Evolutionary conservation across 257 asterid species (phyloP).

Genomic region (Parsonsia alboflavescens): DNA sequence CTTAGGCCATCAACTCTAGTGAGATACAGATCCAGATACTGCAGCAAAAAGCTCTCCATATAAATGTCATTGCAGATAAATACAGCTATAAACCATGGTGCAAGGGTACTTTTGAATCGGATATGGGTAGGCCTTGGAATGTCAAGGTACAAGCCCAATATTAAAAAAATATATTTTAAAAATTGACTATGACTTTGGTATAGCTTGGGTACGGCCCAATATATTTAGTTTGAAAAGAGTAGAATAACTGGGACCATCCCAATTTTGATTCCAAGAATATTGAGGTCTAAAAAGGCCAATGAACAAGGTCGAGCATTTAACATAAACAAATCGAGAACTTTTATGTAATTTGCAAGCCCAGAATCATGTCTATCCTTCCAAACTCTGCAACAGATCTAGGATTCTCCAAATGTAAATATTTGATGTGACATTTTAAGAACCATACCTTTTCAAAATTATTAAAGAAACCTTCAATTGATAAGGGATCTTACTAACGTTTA

Average conservation of each 20-base stretch:
- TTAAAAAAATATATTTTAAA: no score
- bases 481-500: not conserved
- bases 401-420: not conserved
- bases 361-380: not conserved
- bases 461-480: not conserved
- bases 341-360: not conserved
- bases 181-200: no score
- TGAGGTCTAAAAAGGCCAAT: not conserved
- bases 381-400: not conserved
- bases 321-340: not conserved
- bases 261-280: not conserved
- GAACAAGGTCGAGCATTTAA: not conserved
- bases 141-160: no score
- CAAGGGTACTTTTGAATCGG: no score
- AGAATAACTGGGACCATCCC: no score
- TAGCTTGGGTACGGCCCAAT: no score
- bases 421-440: not conserved
- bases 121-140: no score
- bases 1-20: constrained; percentile 92
- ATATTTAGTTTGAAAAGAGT: no score
- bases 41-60: constrained; percentile 32
- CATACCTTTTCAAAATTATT: not conserved
- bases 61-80: not conserved
- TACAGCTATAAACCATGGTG: not conserved
- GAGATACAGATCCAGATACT: constrained; percentile 85